phyloP scores from a whole-genome alignment of 2,329 filamentous ascomycete species.

The Albifimbria verrucaria region DNA sequence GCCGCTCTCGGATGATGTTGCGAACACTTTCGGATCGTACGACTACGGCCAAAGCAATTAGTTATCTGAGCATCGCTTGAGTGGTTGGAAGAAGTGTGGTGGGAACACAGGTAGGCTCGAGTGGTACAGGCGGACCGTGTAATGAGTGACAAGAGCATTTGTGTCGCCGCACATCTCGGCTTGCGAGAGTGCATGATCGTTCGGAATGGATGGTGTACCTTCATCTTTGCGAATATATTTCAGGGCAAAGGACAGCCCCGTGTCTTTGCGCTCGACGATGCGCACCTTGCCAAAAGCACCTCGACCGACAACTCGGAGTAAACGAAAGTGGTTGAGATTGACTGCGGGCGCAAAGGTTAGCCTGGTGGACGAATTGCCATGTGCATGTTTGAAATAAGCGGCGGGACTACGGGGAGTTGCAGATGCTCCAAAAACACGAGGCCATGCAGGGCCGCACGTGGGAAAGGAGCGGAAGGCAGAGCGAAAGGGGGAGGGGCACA shows the following conservation, averaged over 20 bases:
- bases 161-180: no score
- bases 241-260: slow-evolving; percentile 85
- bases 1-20: slow-evolving; percentile 94
- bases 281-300: slow-evolving; percentile 98
- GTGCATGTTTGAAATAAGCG: no score
- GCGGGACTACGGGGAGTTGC: no score
- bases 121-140: no score
- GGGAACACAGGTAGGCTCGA: no score
- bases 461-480: slow-evolving; percentile 15
- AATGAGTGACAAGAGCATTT: no score
- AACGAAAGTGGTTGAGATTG: slow-evolving; percentile 94
- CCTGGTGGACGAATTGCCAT: no score
- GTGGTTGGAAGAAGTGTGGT: no score
- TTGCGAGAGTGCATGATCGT: no score
- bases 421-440: no score
- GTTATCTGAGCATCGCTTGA: no score
- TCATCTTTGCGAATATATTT: slow-evolving; percentile 99
- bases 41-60: slow-evolving; percentile 50
- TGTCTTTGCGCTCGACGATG: slow-evolving; percentile 97
- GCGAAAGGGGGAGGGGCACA: slow-evolving; percentile 15
- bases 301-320: slow-evolving; percentile 92
- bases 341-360: slow-evolving; percentile 49
- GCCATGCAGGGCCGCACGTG: slow-evolving; percentile 20
- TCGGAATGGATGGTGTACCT: slow-evolving; percentile 54
- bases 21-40: slow-evolving; percentile 96